Evolutionary conservation across 208 protist species (phyloP).

Genomic region (Trichomonas gallinae): DNA sequence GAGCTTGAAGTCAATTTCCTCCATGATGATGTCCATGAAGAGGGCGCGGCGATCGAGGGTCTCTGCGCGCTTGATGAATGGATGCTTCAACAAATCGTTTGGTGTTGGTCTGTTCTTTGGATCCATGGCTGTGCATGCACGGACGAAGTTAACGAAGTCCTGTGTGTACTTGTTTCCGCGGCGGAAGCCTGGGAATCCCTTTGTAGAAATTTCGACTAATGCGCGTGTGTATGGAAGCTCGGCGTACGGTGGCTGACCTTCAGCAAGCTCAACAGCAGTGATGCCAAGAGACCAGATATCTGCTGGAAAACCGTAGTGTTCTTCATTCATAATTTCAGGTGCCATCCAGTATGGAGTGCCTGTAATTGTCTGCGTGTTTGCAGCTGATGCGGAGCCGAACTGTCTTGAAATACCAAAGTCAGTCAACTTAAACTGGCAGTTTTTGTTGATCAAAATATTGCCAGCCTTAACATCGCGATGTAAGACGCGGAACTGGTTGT

Average conservation of each 20-base stretch:
- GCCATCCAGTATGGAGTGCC: constrained; percentile 40
- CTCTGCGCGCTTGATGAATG: background rate
- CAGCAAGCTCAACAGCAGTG: constrained; percentile 31
- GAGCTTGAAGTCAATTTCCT: background rate
- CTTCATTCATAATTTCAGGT: constrained; percentile 31
- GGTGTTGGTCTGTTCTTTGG: background rate
- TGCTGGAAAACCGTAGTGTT: constrained; percentile 15
- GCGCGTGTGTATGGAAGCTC: constrained; percentile 23
- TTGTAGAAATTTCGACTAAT: background rate
- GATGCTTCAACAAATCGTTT: background rate
- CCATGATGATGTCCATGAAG: background rate
- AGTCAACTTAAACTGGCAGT: constrained; percentile 33
- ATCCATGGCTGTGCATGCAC: background rate
- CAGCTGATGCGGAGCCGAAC: background rate
- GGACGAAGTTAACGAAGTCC: background rate
- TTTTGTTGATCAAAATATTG: constrained; percentile 21
- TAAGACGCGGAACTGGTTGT: constrained; percentile 40
- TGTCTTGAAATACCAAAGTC: constrained; percentile 38
- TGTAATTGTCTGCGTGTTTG: background rate
- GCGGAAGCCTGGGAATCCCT: background rate
- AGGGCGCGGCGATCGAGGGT: background rate
- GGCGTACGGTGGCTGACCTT: constrained; percentile 26
- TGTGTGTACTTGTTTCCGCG: background rate
- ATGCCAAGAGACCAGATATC: constrained; percentile 39
- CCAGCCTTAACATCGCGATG: constrained; percentile 70